A percentile compares a stretch with the other conserved stretches of the same genome.
Conservation (phyloP, 805 yeast genomes). For the Yamadazyma kitorensis region DNA sequence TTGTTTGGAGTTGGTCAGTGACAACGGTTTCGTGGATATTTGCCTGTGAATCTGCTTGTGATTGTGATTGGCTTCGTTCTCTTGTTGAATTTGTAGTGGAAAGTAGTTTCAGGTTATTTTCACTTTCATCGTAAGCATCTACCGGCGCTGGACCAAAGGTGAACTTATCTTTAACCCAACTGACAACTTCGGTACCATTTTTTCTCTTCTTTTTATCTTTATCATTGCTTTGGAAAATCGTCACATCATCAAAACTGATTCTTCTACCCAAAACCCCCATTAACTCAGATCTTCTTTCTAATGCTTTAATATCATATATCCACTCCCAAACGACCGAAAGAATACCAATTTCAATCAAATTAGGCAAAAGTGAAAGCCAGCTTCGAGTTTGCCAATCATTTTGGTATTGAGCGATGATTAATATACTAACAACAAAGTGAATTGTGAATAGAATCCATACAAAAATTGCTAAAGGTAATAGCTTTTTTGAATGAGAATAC, state of each 20-base stretch:
- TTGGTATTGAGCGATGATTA: conserved; percentile 25
- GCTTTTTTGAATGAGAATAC: conserved; percentile 44
- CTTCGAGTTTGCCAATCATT: conserved; percentile 43
- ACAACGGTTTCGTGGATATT: no score
- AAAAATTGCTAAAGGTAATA: conserved; percentile 49
- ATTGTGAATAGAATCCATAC: conserved; percentile 38
- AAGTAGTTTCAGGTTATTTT: conserved; percentile 7
- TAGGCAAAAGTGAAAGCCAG: conserved; percentile 45
- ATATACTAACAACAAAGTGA: conserved; percentile 30
- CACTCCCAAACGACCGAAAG: conserved; percentile 65
- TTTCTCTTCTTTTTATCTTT: conserved; percentile 1
- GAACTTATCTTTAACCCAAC: conserved; percentile 4
- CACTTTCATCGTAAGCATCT: conserved; percentile 10
- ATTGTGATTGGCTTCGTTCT: background rate
- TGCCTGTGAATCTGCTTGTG: background rate
- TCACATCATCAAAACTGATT: conserved; percentile 44
- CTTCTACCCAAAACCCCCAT: conserved; percentile 63
- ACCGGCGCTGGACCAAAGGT: conserved; percentile 4
- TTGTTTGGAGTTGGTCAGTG: no score
- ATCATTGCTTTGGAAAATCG: conserved; percentile 9
- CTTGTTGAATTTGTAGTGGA: conserved; percentile 1
- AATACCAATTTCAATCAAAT: conserved; percentile 45
- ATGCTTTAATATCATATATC: conserved; percentile 51
- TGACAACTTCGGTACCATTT: conserved; percentile 5
- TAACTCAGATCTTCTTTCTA: conserved; percentile 50